These are phyloP conservation scores for Saccharomycopsis schoenii DNA, from an alignment of 805 yeast species.

Conservation along the genomic window DNA sequence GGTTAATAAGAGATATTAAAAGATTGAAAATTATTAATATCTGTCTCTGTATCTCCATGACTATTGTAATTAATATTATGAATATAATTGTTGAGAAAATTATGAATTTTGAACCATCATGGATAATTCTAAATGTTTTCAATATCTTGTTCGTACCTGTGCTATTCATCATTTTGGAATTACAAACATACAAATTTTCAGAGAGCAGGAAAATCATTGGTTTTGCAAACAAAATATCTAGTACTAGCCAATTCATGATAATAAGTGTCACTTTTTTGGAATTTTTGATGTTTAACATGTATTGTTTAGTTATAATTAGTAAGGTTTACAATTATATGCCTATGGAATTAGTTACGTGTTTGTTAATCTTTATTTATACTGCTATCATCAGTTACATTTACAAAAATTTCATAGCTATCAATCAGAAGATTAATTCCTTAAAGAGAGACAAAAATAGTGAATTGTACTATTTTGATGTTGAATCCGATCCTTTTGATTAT, in stretches of 20 bases:
- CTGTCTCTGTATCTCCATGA: background rate
- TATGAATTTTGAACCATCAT: background rate
- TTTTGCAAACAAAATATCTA: background rate
- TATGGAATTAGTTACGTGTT: background rate
- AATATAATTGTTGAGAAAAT: background rate
- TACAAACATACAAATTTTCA: background rate
- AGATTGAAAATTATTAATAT: background rate
- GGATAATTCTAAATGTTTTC: background rate
- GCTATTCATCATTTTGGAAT: background rate
- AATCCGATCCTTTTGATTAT: background rate
- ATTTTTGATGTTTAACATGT: background rate
- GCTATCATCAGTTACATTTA: background rate
- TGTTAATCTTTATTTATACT: background rate
- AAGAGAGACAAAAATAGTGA: background rate
- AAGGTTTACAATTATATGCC: background rate
- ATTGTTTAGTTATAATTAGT: background rate
- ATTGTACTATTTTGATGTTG: background rate
- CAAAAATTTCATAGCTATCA: background rate
- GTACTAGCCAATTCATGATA: background rate
- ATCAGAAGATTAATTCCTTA: background rate
- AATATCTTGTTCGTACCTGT: background rate
- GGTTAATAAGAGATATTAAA: background rate
- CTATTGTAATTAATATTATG: background rate
- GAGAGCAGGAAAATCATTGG: background rate
- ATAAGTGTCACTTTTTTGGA: background rate